Conservation (phyloP, 805 yeast species). For the Cyberlindnera saturnus region DNA sequence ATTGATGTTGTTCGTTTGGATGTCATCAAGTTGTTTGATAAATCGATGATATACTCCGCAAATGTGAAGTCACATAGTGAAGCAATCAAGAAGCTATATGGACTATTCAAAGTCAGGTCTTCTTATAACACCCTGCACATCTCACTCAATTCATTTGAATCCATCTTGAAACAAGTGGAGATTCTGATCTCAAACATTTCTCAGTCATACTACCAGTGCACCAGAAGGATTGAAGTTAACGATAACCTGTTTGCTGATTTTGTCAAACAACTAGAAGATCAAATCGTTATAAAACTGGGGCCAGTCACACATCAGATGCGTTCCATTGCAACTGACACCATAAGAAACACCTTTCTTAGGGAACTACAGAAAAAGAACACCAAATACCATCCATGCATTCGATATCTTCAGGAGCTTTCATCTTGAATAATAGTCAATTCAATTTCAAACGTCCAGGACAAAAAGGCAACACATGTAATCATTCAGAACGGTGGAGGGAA, state of each 20-base stretch:
- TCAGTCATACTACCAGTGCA: conserved; percentile 9
- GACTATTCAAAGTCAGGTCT: conserved; percentile 28
- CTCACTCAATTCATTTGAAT: conserved; percentile 13
- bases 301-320: no score
- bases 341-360: conserved; percentile 9
- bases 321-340: neutral
- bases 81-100: conserved; percentile 8
- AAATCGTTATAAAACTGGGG: neutral
- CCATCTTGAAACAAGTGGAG: conserved; percentile 18
- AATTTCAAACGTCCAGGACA: no score
- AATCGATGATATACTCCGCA: conserved; percentile 8
- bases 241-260: conserved; percentile 5
- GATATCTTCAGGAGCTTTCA: neutral
- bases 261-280: conserved; percentile 3
- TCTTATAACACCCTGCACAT: conserved; percentile 25
- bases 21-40: conserved; percentile 28
- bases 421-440: no score
- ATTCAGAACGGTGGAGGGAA: conserved; percentile 27
- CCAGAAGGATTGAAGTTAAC: conserved; percentile 1
- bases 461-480: neutral
- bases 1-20: conserved; percentile 29
- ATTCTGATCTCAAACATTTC: conserved; percentile 16
- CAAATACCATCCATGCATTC: conserved; percentile 10
- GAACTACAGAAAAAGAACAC: conserved; percentile 9
- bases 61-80: conserved; percentile 8